Evolutionary conservation across 2,329 filamentous ascomycete genomes (phyloP).

Genomic region (Trichoderma harzianum): DNA sequence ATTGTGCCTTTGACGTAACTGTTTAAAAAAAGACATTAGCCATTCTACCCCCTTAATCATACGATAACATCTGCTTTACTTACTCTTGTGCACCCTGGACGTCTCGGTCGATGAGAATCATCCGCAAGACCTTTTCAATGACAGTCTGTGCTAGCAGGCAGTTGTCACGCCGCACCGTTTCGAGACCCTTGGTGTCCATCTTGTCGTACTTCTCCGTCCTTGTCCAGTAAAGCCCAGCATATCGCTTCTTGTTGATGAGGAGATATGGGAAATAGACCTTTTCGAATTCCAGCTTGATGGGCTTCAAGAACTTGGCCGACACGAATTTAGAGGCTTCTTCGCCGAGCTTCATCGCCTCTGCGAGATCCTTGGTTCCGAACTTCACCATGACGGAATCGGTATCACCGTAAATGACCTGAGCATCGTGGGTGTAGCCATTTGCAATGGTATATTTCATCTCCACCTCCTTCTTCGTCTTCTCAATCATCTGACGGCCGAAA

Average conservation of each 20-base stretch:
- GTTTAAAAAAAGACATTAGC: constrained; percentile 35
- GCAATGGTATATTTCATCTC: constrained; percentile 85
- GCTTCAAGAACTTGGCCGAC: constrained; percentile 88
- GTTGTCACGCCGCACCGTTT: constrained; percentile 95
- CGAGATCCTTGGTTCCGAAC: constrained; percentile 84
- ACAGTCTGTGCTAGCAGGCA: constrained; percentile 93
- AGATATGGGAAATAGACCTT: constrained; percentile 98
- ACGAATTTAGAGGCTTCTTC: constrained; percentile 87
- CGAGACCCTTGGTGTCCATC: constrained; percentile 99
- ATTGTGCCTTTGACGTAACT: constrained; percentile 97
- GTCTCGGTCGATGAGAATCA: constrained; percentile 93
- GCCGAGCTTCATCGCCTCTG: constrained; percentile 91
- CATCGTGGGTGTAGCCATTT: constrained; percentile 92
- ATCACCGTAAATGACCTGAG: constrained; percentile 96
- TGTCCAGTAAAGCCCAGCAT: constrained; percentile 97
- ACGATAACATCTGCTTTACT: constrained; percentile 37
- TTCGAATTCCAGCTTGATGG: constrained; percentile 98
- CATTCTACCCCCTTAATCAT: constrained; percentile 19
- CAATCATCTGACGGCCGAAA: constrained; percentile 98
- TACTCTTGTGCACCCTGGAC: constrained; percentile 89
- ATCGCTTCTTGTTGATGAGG: constrained; percentile 99
- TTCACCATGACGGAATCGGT: constrained; percentile 99
- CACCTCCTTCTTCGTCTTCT: constrained; percentile 95
- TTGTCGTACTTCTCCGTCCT: constrained; percentile 94
- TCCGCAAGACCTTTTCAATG: constrained; percentile 92